These are phyloP conservation scores for Lactifluus rugatus DNA, from an alignment of 768 basidiomycete species.

Conservation along the genomic window DNA sequence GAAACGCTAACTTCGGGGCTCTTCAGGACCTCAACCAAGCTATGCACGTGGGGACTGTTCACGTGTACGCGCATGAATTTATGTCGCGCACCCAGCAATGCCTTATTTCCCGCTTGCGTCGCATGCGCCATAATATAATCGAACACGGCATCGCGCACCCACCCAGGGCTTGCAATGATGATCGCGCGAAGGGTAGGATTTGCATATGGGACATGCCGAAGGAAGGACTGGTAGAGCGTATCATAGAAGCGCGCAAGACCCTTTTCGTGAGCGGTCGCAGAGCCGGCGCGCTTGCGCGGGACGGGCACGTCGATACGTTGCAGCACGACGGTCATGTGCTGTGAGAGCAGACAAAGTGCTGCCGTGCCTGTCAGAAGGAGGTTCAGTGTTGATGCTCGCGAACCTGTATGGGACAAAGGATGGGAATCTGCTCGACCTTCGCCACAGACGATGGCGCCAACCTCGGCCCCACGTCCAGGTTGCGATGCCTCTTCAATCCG, in stretches of 20 bases:
- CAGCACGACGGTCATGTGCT: constrained; percentile 92
- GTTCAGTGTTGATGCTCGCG: background rate
- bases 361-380: constrained; percentile 48
- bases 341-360: constrained; percentile 87
- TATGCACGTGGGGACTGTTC: constrained; percentile 91
- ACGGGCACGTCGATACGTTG: constrained; percentile 84
- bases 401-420: background rate
- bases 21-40: constrained; percentile 85
- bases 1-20: constrained; percentile 69
- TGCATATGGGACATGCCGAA: constrained; percentile 83
- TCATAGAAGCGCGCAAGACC: constrained; percentile 75
- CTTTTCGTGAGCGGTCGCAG: constrained; percentile 85
- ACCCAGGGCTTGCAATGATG: constrained; percentile 94
- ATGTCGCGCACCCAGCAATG: constrained; percentile 63
- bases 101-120: constrained; percentile 68
- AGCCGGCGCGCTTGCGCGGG: constrained; percentile 81
- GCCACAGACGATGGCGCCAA: constrained; percentile 91
- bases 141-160: constrained; percentile 83
- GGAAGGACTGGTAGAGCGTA: constrained; percentile 76
- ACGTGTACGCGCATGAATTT: constrained; percentile 89
- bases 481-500: constrained; percentile 82
- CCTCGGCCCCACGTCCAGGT: constrained; percentile 92
- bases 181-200: constrained; percentile 71
- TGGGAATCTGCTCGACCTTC: constrained; percentile 47
- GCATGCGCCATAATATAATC: constrained; percentile 82